phyloP scores from a whole-genome alignment of 176 grass and related monocot genomes.

The Eleusine coracana region DNA sequence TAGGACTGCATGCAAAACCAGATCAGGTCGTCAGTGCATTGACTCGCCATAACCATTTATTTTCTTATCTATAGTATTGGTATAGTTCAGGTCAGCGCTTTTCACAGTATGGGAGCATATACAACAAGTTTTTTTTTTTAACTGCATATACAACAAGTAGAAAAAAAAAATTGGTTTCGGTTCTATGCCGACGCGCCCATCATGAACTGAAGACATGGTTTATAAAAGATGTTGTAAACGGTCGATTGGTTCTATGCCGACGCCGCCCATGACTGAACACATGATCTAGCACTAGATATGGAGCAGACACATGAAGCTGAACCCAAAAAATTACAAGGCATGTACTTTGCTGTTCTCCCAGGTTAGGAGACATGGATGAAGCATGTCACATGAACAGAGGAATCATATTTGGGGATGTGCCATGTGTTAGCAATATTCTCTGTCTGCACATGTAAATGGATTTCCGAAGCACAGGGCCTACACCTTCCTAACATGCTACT shows the following conservation, averaged over 20 bases:
- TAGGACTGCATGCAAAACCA: constrained; percentile 61
- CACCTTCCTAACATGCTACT: constrained; percentile 20
- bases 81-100: not conserved
- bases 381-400: constrained; percentile 29
- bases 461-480: not conserved
- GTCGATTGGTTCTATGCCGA: not conserved
- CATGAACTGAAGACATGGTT: not conserved
- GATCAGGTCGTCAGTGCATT: not conserved
- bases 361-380: constrained; percentile 19
- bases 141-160: not conserved
- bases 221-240: not conserved
- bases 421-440: constrained; percentile 29
- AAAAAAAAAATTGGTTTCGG: not conserved
- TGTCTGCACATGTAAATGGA: constrained; percentile 4
- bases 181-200: not conserved
- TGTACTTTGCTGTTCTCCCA: constrained; percentile 21
- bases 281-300: constrained; percentile 41
- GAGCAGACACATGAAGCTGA: constrained; percentile 13
- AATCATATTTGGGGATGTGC: not conserved
- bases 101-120: not conserved
- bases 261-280: constrained; percentile 34
- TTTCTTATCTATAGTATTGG: not conserved
- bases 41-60: not conserved
- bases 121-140: not conserved
- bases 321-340: not conserved